Evolutionary conservation across 1,284 basidiomycete species (phyloP).

Genomic region (Ustilago esculenta): DNA sequence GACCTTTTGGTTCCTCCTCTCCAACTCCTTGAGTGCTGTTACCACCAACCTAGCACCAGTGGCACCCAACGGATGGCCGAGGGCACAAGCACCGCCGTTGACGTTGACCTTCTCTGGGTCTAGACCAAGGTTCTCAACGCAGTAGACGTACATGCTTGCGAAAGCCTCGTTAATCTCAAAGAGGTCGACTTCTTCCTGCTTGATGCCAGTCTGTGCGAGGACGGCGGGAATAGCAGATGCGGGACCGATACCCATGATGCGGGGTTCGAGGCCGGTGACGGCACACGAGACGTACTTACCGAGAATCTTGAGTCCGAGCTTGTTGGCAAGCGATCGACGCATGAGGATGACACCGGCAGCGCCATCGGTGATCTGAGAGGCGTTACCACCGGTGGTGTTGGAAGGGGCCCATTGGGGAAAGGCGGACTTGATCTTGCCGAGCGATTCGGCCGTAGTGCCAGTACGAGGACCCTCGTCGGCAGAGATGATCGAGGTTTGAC

Average conservation of each 20-base stretch:
- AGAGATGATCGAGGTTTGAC: constrained; percentile 73
- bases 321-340: constrained; percentile 83
- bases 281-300: constrained; percentile 81
- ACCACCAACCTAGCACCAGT: constrained; percentile 88
- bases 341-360: constrained; percentile 86
- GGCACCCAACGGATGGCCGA: constrained; percentile 86
- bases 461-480: constrained; percentile 85
- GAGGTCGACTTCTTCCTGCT: constrained; percentile 78
- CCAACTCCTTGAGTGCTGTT: constrained; percentile 84
- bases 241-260: constrained; percentile 79
- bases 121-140: constrained; percentile 77
- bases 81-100: constrained; percentile 87
- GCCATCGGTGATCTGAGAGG: constrained; percentile 82
- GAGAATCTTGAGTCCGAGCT: constrained; percentile 77
- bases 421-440: constrained; percentile 78
- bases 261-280: constrained; percentile 78
- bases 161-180: constrained; percentile 84
- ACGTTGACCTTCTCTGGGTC: constrained; percentile 75
- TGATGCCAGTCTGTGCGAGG: constrained; percentile 75
- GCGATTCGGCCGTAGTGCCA: constrained; percentile 77
- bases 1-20: constrained; percentile 81
- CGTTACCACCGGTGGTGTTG: constrained; percentile 87
- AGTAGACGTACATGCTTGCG: constrained; percentile 71
- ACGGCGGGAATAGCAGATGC: constrained; percentile 60
- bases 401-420: constrained; percentile 87